Conservation (phyloP, 352 stramenopile species). For the Phytophthora quininea region DNA sequence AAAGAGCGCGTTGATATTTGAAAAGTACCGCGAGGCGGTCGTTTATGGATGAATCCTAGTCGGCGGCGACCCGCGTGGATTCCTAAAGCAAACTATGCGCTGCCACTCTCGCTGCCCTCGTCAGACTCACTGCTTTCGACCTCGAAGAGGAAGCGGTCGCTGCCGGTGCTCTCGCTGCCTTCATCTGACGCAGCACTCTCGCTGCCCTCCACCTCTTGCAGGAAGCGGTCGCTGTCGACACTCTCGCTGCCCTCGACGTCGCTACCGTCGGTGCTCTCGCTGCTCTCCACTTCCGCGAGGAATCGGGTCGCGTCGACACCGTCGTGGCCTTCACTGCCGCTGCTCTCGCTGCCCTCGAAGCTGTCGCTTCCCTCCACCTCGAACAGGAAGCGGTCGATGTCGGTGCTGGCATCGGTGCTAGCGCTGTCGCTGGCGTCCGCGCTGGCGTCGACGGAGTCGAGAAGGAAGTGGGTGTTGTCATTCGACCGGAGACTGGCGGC, state of each 20-base stretch:
- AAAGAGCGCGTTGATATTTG: too few relatives aligned
- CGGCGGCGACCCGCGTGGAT: too few relatives aligned
- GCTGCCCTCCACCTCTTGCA: conserved; percentile 9
- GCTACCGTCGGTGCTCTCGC: conserved; percentile 9
- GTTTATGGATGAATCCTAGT: too few relatives aligned
- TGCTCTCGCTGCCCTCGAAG: conserved; percentile 1
- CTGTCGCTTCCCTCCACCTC: not conserved
- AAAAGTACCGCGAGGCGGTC: too few relatives aligned
- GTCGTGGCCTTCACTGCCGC: not conserved
- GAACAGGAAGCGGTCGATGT: conserved; percentile 4
- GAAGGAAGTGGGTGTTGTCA: conserved; percentile 9
- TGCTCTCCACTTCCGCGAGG: not conserved
- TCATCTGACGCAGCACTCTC: too few relatives aligned
- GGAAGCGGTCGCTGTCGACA: conserved; percentile 3
- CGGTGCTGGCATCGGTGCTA: not conserved
- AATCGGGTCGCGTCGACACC: not conserved
- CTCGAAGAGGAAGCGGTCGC: too few relatives aligned
- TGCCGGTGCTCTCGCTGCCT: too few relatives aligned
- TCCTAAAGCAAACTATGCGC: too few relatives aligned
- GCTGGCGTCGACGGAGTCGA: conserved; percentile 16
- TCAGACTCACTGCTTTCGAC: too few relatives aligned
- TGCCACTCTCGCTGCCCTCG: too few relatives aligned
- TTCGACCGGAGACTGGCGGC: conserved; percentile 17
- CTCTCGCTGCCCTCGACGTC: conserved; percentile 10
- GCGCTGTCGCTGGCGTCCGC: conserved; percentile 3